These are phyloP conservation scores for Brassica cretica DNA, from an alignment of 345 rosid genomes.

Conservation along the genomic window DNA sequence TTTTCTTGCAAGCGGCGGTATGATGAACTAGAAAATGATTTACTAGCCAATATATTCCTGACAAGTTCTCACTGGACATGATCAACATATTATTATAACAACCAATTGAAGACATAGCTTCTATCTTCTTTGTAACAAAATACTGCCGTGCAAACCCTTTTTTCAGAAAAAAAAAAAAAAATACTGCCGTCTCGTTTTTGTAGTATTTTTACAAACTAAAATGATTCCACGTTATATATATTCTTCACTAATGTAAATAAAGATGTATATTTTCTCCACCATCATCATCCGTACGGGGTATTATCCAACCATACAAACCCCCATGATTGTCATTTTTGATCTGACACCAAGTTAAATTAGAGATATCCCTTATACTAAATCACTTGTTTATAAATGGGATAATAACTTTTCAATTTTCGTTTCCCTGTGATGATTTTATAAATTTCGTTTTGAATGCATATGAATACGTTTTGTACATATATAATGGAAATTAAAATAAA, in stretches of 20 bases:
- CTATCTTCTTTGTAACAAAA: constrained; percentile 11
- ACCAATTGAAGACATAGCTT: constrained; percentile 38
- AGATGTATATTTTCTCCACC: constrained; percentile 3
- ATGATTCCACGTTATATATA: neutral
- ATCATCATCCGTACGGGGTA: constrained; percentile 37
- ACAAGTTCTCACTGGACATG: constrained; percentile 37
- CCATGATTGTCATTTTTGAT: neutral
- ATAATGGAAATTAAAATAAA: neutral
- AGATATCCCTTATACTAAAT: neutral
- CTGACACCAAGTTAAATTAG: neutral
- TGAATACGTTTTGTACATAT: neutral
- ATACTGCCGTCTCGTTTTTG: constrained; percentile 1
- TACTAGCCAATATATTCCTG: constrained; percentile 35
- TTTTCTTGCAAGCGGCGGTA: neutral
- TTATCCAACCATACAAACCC: constrained; percentile 10
- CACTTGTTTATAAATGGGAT: neutral
- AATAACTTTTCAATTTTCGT: neutral
- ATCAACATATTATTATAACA: constrained; percentile 23
- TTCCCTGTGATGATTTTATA: neutral
- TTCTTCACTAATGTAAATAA: neutral
- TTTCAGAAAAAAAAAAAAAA: neutral
- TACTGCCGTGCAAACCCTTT: neutral
- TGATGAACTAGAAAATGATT: constrained; percentile 3
- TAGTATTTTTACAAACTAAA: neutral
- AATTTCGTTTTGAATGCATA: neutral